Conservation (phyloP, 1,139 yeast genomes). For the Zygosaccharomyces sapae region DNA sequence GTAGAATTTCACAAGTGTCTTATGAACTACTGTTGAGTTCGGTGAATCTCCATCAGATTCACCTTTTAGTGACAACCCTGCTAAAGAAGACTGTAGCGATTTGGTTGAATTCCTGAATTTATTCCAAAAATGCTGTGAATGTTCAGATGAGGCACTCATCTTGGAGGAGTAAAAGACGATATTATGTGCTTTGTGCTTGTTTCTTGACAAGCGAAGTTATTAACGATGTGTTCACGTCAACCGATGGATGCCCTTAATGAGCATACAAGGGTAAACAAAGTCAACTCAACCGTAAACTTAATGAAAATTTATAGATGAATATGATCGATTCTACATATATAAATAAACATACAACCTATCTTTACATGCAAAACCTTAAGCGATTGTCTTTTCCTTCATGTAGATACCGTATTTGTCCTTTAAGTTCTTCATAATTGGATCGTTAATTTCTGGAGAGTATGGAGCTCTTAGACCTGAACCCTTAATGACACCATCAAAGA, state of each 20-base stretch:
- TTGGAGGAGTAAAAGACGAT: background rate
- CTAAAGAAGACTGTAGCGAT: conserved; percentile 30
- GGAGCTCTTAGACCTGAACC: conserved; percentile 90
- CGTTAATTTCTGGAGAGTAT: conserved; percentile 81
- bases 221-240: background rate
- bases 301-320: too few species aligned
- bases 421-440: conserved; percentile 85
- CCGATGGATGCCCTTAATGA: too few species aligned
- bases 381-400: conserved; percentile 78
- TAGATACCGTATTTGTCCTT: conserved; percentile 85
- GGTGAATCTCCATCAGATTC: conserved; percentile 41
- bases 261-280: too few species aligned
- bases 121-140: conserved; percentile 30
- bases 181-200: background rate
- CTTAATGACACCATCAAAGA: conserved; percentile 75
- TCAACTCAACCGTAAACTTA: too few species aligned
- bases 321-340: background rate
- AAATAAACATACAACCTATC: conserved; percentile 3
- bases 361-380: conserved; percentile 15
- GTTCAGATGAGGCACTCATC: conserved; percentile 12
- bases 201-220: background rate
- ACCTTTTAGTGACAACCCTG: conserved; percentile 32
- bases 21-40: conserved; percentile 39
- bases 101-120: conserved; percentile 34
- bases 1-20: conserved; percentile 38